Evolutionary conservation across 108 stramenopile species (phyloP).

Genomic region (Stephanodiscus minutulus): DNA sequence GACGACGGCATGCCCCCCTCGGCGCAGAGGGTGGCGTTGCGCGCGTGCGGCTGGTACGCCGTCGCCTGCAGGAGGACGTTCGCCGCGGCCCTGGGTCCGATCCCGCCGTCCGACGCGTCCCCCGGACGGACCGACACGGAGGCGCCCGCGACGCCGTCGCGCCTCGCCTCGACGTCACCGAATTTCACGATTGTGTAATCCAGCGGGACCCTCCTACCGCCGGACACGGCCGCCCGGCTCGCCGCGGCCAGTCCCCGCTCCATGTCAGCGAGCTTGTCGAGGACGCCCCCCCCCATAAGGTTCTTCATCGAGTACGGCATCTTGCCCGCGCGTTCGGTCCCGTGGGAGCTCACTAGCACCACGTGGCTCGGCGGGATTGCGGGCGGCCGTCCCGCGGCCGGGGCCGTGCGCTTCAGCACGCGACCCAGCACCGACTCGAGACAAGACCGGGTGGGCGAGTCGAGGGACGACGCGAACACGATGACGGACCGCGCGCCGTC

Average conservation of each 20-base stretch:
- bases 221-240: constrained; percentile 43
- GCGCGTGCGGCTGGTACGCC: constrained; percentile 54
- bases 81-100: constrained; percentile 51
- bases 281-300: constrained; percentile 68
- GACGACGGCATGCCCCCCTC: constrained; percentile 9
- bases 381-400: constrained; percentile 41
- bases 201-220: constrained; percentile 43
- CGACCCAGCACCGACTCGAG: constrained; percentile 63
- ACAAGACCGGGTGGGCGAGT: constrained; percentile 35
- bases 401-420: constrained; percentile 62
- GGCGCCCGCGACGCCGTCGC: constrained; percentile 20
- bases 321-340: constrained; percentile 74
- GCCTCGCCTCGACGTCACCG: constrained; percentile 50
- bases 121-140: constrained; percentile 59
- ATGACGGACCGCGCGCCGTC: constrained; percentile 63
- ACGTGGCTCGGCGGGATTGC: constrained; percentile 78
- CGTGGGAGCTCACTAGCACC: constrained; percentile 67
- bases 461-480: constrained; percentile 64
- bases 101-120: constrained; percentile 40
- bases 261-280: constrained; percentile 72
- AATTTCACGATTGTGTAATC: constrained; percentile 86
- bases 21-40: constrained; percentile 53
- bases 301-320: constrained; percentile 84
- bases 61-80: constrained; percentile 51
- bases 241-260: constrained; percentile 66